Evolutionary conservation across 441 rosid species (phyloP).

Genomic region (Daphne laureola): DNA sequence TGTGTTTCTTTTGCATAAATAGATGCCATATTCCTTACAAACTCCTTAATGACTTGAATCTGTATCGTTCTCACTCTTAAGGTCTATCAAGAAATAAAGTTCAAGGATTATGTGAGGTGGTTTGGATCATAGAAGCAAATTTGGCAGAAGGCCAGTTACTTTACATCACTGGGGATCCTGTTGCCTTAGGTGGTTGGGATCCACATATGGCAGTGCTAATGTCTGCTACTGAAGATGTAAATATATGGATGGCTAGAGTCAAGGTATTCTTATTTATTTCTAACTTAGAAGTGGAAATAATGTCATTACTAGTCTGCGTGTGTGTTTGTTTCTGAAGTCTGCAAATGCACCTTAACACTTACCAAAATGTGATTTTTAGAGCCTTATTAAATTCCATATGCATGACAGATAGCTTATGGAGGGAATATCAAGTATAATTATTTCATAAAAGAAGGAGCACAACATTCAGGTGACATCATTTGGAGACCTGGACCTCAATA

Average conservation of each 20-base stretch:
- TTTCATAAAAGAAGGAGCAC: conserved; percentile 47
- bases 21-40: no score
- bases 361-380: no score
- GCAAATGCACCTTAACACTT: no score
- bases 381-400: not conserved
- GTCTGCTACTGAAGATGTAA: conserved; percentile 47
- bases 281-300: conserved; percentile 3
- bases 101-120: conserved; percentile 46
- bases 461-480: conserved; percentile 39
- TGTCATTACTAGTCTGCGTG: no score
- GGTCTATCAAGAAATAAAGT: conserved; percentile 36
- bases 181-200: conserved; percentile 74
- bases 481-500: conserved; percentile 89
- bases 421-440: conserved; percentile 78
- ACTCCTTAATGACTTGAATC: no score
- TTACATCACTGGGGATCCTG: conserved; percentile 70
- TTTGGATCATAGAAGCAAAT: conserved; percentile 83
- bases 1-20: not conserved
- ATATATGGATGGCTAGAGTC: conserved; percentile 69
- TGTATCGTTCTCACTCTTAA: conserved; percentile 30
- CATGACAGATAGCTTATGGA: conserved; percentile 62
- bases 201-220: conserved; percentile 63
- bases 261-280: conserved; percentile 39
- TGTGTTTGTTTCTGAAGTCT: no score
- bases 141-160: conserved; percentile 53